Base-by-base conservation (phyloP, 371 early-diverging fungal species). In the Rhizomucor miehei region DNA sequence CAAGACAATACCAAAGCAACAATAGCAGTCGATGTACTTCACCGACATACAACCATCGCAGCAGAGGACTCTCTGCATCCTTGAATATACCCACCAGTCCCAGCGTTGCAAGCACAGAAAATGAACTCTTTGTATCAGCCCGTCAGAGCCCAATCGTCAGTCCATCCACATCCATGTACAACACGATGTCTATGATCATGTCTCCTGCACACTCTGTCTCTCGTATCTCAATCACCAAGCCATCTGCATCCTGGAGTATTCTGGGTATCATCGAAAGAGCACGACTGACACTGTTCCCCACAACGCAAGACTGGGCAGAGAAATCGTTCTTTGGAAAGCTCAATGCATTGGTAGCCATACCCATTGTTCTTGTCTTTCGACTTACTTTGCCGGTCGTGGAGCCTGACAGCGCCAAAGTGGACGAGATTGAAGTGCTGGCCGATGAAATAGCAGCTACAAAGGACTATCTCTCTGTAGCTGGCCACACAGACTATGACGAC, bases 331-430 rank as follows among this genome's bases (percentile, higher is more conserved):
- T 72, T 44, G 67, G 77, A 17, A 78, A 71, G 41, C 46, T 80
- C 17, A 77, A 73, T 52, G 67, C 85, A 0, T 38, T 84, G 16
- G 62, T 79, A 1, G 81, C 83, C 9, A 55, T 69, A 0, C 87
- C 87, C 0, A 60, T 83, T 25, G 77, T 80, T 0, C 51, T 87
- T 5, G 14, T 84, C 1, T 67, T 87, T 37, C 79, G 73, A 5
- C 50, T 85, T 24, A 85, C 87, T 0, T 48, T 87, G 20, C 86
- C 87, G 21, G 87, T 85, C 10, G 82, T 79, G 0, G 82, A 86
- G 46, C 39, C 69, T 1, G 75, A 75, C 1, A 46, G 62, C 29
- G 35, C 60, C 14, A 60, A 67, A 35, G 59, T 71, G 0, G 72
- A 77, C 40, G 69, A 63, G 47, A 47, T 77, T 10, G 58, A 70